phyloP scores from a whole-genome alignment of 2,329 filamentous ascomycete genomes.

The Phialophora verrucosa region DNA sequence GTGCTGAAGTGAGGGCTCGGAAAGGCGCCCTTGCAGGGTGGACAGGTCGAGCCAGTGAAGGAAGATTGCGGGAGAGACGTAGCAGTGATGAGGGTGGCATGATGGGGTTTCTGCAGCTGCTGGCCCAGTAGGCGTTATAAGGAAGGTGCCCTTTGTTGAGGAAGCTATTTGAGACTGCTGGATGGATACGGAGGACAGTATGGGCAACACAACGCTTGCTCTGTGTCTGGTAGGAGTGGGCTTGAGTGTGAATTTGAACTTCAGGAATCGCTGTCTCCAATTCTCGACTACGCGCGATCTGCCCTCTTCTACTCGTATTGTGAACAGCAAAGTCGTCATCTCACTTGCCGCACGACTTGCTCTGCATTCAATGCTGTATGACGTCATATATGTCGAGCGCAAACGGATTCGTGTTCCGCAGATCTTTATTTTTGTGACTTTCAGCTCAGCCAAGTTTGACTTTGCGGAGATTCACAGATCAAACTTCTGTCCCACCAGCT shows the following conservation, averaged over 20 bases:
- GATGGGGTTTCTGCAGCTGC: background rate
- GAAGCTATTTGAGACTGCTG: background rate
- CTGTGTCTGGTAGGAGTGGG: background rate
- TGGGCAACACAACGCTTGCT: background rate
- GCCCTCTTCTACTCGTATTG: background rate
- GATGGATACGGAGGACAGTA: background rate
- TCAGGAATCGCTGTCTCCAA: background rate
- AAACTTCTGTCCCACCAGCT: constrained; percentile 21
- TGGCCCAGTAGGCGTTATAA: background rate
- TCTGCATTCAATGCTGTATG: background rate
- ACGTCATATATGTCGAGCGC: background rate
- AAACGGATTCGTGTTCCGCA: background rate
- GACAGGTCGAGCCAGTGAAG: constrained; percentile 4
- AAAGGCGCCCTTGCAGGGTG: constrained; percentile 6
- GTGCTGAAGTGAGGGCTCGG: constrained; percentile 25
- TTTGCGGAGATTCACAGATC: background rate
- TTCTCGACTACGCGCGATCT: background rate
- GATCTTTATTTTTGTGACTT: background rate
- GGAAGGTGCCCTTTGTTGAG: background rate
- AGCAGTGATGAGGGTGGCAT: constrained; percentile 13
- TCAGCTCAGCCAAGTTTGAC: background rate
- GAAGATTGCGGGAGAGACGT: constrained; percentile 10
- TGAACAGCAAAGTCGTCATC: constrained; percentile 1
- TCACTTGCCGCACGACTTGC: background rate
- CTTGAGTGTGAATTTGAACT: background rate